phyloP scores from a whole-genome alignment of 306 rosid species.

The Medicago lupulina region DNA sequence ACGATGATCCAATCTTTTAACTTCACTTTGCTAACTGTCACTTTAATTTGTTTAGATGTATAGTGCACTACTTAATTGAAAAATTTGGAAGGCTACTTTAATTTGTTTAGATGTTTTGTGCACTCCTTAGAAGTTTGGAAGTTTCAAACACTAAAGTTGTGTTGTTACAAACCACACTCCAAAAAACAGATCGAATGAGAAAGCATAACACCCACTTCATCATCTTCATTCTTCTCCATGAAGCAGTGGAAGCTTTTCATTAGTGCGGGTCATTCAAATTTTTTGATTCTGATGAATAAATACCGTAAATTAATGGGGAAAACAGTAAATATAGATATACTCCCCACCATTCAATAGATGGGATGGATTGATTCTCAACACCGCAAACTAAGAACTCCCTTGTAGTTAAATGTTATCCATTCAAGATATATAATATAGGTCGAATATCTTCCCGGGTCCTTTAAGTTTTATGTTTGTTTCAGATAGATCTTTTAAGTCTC shows the following conservation, averaged over 20 bases:
- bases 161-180: neutral
- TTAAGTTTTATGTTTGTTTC: too few relatives aligned
- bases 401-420: conserved; percentile 25
- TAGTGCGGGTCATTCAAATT: conserved; percentile 40
- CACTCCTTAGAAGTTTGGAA: neutral
- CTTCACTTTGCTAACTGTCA: too few relatives aligned
- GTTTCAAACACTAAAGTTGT: neutral
- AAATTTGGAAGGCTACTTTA: neutral
- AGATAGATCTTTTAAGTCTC: too few relatives aligned
- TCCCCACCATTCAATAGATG: conserved; percentile 36
- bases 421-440: too few relatives aligned
- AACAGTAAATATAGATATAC: conserved; percentile 34
- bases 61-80: too few relatives aligned
- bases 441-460: too few relatives aligned
- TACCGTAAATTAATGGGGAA: conserved; percentile 26
- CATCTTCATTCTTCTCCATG: conserved; percentile 24
- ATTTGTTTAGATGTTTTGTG: neutral
- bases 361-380: conserved; percentile 25
- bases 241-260: conserved; percentile 33
- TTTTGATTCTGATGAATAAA: conserved; percentile 32
- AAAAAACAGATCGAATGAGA: neutral
- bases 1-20: too few relatives aligned
- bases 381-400: conserved; percentile 33
- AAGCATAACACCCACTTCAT: neutral
- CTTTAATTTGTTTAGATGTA: too few relatives aligned